Conservation (phyloP, 1,284 basidiomycete genomes). For the Ganoderma sinense region DNA sequence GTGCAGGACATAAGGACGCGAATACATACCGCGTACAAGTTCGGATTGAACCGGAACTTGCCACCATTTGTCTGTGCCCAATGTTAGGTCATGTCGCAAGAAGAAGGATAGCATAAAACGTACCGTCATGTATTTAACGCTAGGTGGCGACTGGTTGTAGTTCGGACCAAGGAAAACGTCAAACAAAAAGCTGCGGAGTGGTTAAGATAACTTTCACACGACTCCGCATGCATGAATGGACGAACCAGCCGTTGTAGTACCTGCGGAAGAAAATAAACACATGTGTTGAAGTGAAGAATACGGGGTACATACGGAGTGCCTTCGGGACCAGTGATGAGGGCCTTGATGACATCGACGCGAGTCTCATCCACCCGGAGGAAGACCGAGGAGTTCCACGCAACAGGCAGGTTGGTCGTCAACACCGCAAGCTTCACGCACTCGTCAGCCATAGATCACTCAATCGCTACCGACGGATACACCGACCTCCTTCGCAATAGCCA, state of each 20-base stretch:
- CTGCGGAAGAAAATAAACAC: constrained; percentile 44
- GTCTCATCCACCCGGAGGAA: constrained; percentile 88
- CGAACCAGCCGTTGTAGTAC: constrained; percentile 85
- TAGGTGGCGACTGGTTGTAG: constrained; percentile 84
- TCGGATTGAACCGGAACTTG: constrained; percentile 90
- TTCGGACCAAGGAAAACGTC: constrained; percentile 89
- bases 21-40: constrained; percentile 80
- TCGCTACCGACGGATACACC: constrained; percentile 14
- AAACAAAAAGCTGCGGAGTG: constrained; percentile 66
- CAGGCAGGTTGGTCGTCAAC: constrained; percentile 87
- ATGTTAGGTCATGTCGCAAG: constrained; percentile 1
- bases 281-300: constrained; percentile 8
- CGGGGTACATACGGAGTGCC: constrained; percentile 80
- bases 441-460: neutral
- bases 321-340: constrained; percentile 88
- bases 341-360: constrained; percentile 91
- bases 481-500: constrained; percentile 93
- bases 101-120: constrained; percentile 32
- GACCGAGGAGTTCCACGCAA: constrained; percentile 90
- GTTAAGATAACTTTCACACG: neutral
- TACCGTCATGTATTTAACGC: constrained; percentile 91
- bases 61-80: constrained; percentile 83
- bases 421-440: constrained; percentile 75
- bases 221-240: neutral
- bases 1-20: constrained; percentile 6